Percentiles rank a stretch among this genome's conserved stretches.
phyloP scores from a whole-genome alignment of 2,329 filamentous ascomycete genomes.

The Talaromyces sp. region DNA sequence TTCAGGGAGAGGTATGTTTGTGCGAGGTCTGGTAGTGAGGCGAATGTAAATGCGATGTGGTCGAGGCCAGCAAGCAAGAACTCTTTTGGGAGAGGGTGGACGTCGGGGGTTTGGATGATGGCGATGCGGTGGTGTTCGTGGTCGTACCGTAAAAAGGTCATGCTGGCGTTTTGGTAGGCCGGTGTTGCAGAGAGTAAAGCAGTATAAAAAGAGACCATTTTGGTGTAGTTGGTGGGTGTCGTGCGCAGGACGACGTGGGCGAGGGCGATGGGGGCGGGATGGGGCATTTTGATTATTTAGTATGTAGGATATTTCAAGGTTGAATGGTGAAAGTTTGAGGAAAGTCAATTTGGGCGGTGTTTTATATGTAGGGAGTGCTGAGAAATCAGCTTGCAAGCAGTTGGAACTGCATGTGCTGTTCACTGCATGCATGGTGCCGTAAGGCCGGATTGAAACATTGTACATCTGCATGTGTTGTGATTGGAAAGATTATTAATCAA shows the following conservation, averaged over 20 bases:
- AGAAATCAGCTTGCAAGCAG: no score
- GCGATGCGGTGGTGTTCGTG: conserved; percentile 47
- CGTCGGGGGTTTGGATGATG: conserved; percentile 33
- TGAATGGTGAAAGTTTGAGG: no score
- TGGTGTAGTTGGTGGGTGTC: conserved; percentile 16
- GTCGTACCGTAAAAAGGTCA: conserved; percentile 43
- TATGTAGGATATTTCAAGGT: no score
- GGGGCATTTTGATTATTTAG: background rate
- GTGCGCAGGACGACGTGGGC: conserved; percentile 25
- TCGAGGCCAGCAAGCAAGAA: conserved; percentile 15
- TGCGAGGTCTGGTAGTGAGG: background rate
- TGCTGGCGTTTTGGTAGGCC: conserved; percentile 16
- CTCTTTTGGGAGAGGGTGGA: conserved; percentile 29
- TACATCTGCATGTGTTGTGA: no score
- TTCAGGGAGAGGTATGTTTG: conserved; percentile 1
- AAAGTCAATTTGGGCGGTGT: background rate
- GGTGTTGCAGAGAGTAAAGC: conserved; percentile 32
- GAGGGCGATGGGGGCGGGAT: background rate
- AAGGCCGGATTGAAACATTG: no score
- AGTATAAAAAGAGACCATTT: conserved; percentile 34
- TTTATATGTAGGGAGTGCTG: conserved; percentile 17
- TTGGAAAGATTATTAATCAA: no score
- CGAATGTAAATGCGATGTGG: conserved; percentile 3
- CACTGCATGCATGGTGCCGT: no score
- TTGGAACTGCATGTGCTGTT: no score